These are phyloP conservation scores for Epicoccum sorghinum DNA, from an alignment of 2,329 filamentous ascomycete species.

Conservation along the genomic window DNA sequence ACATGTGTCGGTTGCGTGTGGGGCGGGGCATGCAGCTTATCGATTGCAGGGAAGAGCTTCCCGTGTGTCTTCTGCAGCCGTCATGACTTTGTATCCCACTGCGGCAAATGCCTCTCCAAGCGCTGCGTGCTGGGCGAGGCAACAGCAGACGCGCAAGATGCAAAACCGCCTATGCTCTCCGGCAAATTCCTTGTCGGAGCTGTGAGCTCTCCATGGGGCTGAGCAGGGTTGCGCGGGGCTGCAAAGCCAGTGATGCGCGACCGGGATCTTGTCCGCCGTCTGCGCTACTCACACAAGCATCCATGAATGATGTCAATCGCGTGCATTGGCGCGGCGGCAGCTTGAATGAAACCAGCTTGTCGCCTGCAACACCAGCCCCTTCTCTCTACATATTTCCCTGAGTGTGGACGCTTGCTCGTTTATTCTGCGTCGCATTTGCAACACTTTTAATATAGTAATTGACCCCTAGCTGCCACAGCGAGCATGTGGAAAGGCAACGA, in stretches of 20 bases:
- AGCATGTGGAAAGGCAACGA: slow-evolving; percentile 63
- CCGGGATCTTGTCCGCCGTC: slow-evolving; percentile 16
- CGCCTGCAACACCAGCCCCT: slow-evolving; percentile 15
- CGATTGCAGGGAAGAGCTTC: slow-evolving; percentile 20
- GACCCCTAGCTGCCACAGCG: slow-evolving; percentile 32
- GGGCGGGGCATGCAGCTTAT: slow-evolving; percentile 11
- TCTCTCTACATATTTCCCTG: slow-evolving; percentile 2
- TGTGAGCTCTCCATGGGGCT: not conserved
- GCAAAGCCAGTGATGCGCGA: slow-evolving; percentile 17
- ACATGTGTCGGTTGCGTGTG: slow-evolving; percentile 6
- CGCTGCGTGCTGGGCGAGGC: not conserved
- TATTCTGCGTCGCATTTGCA: not conserved
- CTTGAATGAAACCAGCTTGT: slow-evolving; percentile 17
- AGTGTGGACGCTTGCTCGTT: slow-evolving; percentile 7
- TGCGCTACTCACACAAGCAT: slow-evolving; percentile 2
- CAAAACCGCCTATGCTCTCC: not conserved
- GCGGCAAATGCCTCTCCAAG: not conserved
- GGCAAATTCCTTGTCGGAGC: not conserved
- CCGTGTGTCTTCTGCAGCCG: not conserved
- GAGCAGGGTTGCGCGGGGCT: slow-evolving; percentile 7
- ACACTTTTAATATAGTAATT: slow-evolving; percentile 5
- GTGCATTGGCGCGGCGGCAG: slow-evolving; percentile 7
- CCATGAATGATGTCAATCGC: slow-evolving; percentile 10
- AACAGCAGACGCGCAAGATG: not conserved
- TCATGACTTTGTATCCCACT: not conserved